Evolutionary conservation across 768 basidiomycete species (phyloP).

Genomic region (Serendipita vermifera): DNA sequence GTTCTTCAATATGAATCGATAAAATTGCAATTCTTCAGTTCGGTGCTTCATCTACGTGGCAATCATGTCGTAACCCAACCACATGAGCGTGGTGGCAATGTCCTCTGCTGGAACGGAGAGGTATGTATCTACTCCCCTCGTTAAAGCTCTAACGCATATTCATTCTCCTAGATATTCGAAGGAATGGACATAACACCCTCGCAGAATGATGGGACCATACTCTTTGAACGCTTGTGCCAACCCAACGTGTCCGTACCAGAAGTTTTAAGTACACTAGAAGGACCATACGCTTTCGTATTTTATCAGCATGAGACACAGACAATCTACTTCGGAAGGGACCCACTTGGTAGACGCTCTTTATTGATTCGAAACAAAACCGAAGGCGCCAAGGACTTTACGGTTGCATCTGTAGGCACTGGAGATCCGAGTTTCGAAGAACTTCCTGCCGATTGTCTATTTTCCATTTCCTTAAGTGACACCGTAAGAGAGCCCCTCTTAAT

Average conservation of each 20-base stretch:
- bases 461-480: slow-evolving; percentile 9
- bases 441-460: slow-evolving; percentile 42
- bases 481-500: neutral
- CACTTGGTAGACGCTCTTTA: slow-evolving; percentile 76
- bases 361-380: slow-evolving; percentile 49
- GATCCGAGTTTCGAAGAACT: slow-evolving; percentile 45
- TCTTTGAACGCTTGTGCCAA: slow-evolving; percentile 27
- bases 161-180: slow-evolving; percentile 46
- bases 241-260: slow-evolving; percentile 28
- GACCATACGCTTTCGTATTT: slow-evolving; percentile 47
- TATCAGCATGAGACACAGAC: slow-evolving; percentile 21
- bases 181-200: slow-evolving; percentile 47
- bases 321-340: slow-evolving; percentile 69
- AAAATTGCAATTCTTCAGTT: slow-evolving; percentile 40
- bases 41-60: slow-evolving; percentile 66
- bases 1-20: neutral
- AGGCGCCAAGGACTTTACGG: slow-evolving; percentile 38
- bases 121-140: slow-evolving; percentile 25
- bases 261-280: slow-evolving; percentile 53
- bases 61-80: slow-evolving; percentile 48
- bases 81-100: slow-evolving; percentile 40
- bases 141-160: neutral
- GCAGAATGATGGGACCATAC: slow-evolving; percentile 62
- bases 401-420: slow-evolving; percentile 55
- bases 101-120: slow-evolving; percentile 83